Base-by-base conservation (phyloP, 352 stramenopile species). In the Globisporangium heterothallicum region DNA sequence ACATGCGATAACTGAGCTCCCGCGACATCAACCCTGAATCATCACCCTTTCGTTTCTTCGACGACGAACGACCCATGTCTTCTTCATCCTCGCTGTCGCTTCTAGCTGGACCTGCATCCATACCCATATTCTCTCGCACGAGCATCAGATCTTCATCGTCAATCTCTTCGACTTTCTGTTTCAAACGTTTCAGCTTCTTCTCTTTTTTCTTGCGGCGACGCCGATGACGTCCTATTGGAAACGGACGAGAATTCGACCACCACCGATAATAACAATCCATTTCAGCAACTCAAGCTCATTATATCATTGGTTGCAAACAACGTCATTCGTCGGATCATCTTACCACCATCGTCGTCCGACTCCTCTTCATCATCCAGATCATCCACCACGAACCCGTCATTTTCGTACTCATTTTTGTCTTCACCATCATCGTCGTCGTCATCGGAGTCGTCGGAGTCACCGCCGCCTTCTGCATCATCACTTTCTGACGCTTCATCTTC, bases 401-500 rank as follows among this genome's bases (percentile, higher is more conserved):
- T 87, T 51, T 93, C 84, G 61, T 95, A 95, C 63, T 92, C 82
- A 52, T 95, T 92, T 58, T 83, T 85, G 55, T 89, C 84, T 57
- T 90, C 84, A 14, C 71, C 78, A 3, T 93, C 83, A 14, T 95
- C 84, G n/a, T 94, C 84, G 4, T 92, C 78, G 12, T 88, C 77
- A 19, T 88, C 75, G 4, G 79, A 77, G 18, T 89, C 74, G 42
- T 91, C 82, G 19, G 68, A 84, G 51, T 81, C 68, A 18, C 55
- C 63, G 26, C 64, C 73, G 29, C 40, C 61, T 53, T 66, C 74
- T 25, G 64, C 84, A 48, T 92, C 84, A 32, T 92, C 84, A 35
- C 85, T 95, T 49, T 95, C 85, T 0, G 85, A 95, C 27, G 85
- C 85, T 59, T 88, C 81, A 42, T 95, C 85, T n/a, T 95, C 83